A percentile compares a stretch with the other conserved stretches of the same genome.
phyloP scores from a whole-genome alignment of 306 rosid species.

The Quercus rubra region DNA sequence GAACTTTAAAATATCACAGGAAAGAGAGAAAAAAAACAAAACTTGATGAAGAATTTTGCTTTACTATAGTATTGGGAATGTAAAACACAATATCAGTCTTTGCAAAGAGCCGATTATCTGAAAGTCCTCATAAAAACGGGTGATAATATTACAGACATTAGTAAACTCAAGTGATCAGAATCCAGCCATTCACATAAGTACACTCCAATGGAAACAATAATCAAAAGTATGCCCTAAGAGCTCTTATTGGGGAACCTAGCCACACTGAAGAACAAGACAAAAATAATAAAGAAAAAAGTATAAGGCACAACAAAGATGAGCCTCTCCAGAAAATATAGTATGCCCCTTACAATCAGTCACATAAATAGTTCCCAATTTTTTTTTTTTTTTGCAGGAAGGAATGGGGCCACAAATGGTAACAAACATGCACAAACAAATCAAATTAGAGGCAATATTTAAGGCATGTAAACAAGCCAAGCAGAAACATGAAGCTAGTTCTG shows the following conservation, averaged over 20 bases:
- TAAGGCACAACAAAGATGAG: neutral
- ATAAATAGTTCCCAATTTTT: neutral
- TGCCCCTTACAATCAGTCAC: neutral
- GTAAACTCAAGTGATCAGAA: neutral
- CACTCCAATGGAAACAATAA: neutral
- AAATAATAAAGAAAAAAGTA: neutral
- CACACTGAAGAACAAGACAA: neutral
- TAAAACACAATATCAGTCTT: neutral
- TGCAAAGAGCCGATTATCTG: neutral
- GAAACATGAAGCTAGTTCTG: neutral
- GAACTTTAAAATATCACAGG: constrained; percentile 6
- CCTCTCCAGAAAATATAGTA: neutral
- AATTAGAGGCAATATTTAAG: neutral
- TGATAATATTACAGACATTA: neutral
- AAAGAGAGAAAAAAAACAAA: neutral
- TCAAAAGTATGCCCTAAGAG: neutral
- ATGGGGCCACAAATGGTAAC: neutral
- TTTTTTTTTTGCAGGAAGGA: neutral
- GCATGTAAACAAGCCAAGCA: too few relatives aligned
- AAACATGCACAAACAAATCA: neutral
- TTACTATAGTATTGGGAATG: neutral
- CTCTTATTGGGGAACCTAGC: neutral
- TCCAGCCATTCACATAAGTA: neutral
- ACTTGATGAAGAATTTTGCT: neutral
- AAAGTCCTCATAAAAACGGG: neutral